Base-by-base conservation (phyloP, 495 filamentous ascomycete species). In the Pyronema domesticum region DNA sequence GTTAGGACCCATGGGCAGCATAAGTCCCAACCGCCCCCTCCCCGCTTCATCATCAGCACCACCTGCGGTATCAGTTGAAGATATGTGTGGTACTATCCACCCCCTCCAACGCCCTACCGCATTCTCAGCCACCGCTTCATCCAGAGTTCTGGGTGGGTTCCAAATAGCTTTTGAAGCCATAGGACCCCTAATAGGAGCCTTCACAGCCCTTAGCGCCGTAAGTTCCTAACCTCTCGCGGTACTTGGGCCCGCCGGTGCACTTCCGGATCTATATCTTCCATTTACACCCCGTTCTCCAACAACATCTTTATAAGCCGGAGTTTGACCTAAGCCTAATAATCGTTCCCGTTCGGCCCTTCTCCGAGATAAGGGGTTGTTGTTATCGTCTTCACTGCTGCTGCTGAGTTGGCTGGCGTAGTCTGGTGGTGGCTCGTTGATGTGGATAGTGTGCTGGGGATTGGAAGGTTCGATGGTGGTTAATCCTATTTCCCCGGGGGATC, bases 401-500 rank as follows among this genome's bases (percentile, higher is more conserved):
- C 63, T 4, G 55, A 58, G 40, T 43, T 64, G 60, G 7, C 48
- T 54, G 18, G 54, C 54, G 47, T 64, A 64, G 18, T 64, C 62
- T 9, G 62, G 62, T 10, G 62, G 62, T 1, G 62, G 62, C 8
- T 58, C 56, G 1, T 43, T 18, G 10, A 53, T 53, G 9, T 51
- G 59, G 30, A 57, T 33, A 13, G 33, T 13, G 37, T 34, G 19
- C 17, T 33, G 9, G 17, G 15, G 46, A n/a, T 50, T 36, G 59
- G 66, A 49, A 56, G 57, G 61, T 11, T 61, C 58, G 35, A 81
- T 66, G 36, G 77, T 75, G 8, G 91, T 87, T 23, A 98, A 79
- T 4, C 88, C 95, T 55, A 98, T 98, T 64, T 98, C 91, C 23
- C 89, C 95, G n/a, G 91, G 88, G 58, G 82, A 88, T 51, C 91